These are phyloP conservation scores for Singerocomus rubriflavus DNA, from an alignment of 1,284 basidiomycete genomes.

Conservation along the genomic window DNA sequence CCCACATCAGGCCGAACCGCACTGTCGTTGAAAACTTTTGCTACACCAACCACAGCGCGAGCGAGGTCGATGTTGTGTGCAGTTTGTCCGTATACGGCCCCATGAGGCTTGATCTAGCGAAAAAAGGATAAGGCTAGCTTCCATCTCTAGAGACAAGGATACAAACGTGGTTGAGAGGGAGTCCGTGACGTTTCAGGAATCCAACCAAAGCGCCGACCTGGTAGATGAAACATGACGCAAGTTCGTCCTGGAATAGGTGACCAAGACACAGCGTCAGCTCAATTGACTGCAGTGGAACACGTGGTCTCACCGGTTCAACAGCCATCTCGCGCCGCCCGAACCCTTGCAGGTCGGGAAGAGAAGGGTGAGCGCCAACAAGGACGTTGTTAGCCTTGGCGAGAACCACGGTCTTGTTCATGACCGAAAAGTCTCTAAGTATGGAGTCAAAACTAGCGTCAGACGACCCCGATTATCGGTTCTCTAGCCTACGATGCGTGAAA, in stretches of 20 bases:
- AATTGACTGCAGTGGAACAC: background rate
- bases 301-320: conserved; percentile 45
- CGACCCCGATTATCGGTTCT: background rate
- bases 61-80: conserved; percentile 52
- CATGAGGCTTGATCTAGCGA: conserved; percentile 50
- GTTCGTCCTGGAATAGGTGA: conserved; percentile 43
- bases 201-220: conserved; percentile 59
- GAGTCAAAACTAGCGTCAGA: background rate
- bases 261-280: background rate
- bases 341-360: conserved; percentile 60
- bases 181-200: conserved; percentile 49
- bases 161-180: conserved; percentile 51
- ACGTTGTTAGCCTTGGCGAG: conserved; percentile 53
- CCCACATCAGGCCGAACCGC: conserved; percentile 16
- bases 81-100: conserved; percentile 55
- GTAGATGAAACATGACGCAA: conserved; percentile 56
- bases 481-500: conserved; percentile 56
- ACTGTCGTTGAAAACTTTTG: conserved; percentile 42
- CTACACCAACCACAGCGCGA: conserved; percentile 47
- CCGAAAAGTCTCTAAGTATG: conserved; percentile 49
- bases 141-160: background rate
- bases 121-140: background rate
- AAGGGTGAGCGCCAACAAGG: conserved; percentile 58
- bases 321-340: conserved; percentile 63
- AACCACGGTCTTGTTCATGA: conserved; percentile 58